Conservation (phyloP, 192 early-diverging fungal genomes). For the Backusella liffmaniae region DNA sequence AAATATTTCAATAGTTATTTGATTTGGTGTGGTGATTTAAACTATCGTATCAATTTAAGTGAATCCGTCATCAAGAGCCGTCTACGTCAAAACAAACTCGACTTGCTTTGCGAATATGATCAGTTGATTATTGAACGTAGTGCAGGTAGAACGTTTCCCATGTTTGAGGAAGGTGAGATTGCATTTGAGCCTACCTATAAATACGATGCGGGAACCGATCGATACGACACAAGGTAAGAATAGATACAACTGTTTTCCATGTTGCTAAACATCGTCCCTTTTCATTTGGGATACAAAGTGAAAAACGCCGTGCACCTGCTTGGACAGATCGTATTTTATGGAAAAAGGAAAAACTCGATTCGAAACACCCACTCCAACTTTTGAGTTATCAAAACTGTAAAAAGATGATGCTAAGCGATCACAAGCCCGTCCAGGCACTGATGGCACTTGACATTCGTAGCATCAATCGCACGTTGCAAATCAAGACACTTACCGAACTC, state of each 20-base stretch:
- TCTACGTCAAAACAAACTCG: slow-evolving; percentile 55
- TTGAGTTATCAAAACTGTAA: slow-evolving; percentile 58
- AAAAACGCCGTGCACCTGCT: slow-evolving; percentile 81
- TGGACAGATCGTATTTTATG: slow-evolving; percentile 96
- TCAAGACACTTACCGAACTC: slow-evolving; percentile 57
- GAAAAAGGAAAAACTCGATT: slow-evolving; percentile 44
- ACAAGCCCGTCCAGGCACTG: slow-evolving; percentile 85
- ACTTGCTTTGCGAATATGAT: slow-evolving; percentile 74
- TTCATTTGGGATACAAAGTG: slow-evolving; percentile 31
- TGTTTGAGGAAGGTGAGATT: slow-evolving; percentile 81
- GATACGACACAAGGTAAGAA: slow-evolving; percentile 72
- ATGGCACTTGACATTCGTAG: slow-evolving; percentile 67
- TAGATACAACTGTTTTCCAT: no score
- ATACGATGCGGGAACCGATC: slow-evolving; percentile 79
- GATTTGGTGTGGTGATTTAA: slow-evolving; percentile 94
- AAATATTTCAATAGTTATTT: slow-evolving; percentile 46
- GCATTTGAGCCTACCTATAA: slow-evolving; percentile 91
- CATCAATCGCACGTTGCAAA: slow-evolving; percentile 56
- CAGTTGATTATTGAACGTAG: slow-evolving; percentile 73
- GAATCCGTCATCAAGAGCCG: slow-evolving; percentile 59
- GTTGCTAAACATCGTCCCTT: no score
- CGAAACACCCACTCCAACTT: slow-evolving; percentile 34
- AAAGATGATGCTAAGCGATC: slow-evolving; percentile 77
- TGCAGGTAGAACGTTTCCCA: slow-evolving; percentile 72
- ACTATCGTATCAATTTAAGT: slow-evolving; percentile 80